Evolutionary conservation across 345 rosid genomes (phyloP), one percentile per base, ranked within the genome.

Genomic region (Syzygium aqueum): DNA sequence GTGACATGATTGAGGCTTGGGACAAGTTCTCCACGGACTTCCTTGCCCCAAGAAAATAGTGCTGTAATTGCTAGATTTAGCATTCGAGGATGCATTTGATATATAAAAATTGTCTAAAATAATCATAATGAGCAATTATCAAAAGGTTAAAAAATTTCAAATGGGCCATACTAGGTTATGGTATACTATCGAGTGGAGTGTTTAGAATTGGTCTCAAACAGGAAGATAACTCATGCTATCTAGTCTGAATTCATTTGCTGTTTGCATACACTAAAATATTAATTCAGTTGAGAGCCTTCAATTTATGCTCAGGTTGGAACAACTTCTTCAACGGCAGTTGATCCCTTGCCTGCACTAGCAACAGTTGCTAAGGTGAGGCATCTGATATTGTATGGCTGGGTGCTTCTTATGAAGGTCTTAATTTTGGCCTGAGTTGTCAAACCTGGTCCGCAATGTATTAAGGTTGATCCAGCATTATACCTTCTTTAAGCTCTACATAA

Each of bases 261-360:
- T 25, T 67, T 67, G 19, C 14, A 8, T 33, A 33, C 78, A 30
- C 25, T 67, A 67, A 67, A 67, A 37, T 78, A 51, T n/a, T 21
- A 33, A 51, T 59, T 73, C 16, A 25, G 19, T 84, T 9, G 19
- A 84, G 78, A 51, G 50, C 73, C 87, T 49, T 65, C 85, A 87
- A 73, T 89, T 25, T 61, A 84, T 86, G 77, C 88, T 80, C 90
- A 96, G 99, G 95, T 95, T 78, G 99, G 99, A 16, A 94, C 97
- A 57, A 96, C 99, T 86, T 96, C 99, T 17, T 96, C 99, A 86
- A 90, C 99, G 5, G 96, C 98, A 53, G 94, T 94, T 84, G 99
- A 95, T 92, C 97, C 99, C 61, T 91, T 96, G 89, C 91, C 85
- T 89, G 87, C 92, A 4, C 87, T 96, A 14, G 98, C 96, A 85